Evolutionary conservation across 805 yeast species (phyloP).

Genomic region (Saturnispora sanitii): DNA sequence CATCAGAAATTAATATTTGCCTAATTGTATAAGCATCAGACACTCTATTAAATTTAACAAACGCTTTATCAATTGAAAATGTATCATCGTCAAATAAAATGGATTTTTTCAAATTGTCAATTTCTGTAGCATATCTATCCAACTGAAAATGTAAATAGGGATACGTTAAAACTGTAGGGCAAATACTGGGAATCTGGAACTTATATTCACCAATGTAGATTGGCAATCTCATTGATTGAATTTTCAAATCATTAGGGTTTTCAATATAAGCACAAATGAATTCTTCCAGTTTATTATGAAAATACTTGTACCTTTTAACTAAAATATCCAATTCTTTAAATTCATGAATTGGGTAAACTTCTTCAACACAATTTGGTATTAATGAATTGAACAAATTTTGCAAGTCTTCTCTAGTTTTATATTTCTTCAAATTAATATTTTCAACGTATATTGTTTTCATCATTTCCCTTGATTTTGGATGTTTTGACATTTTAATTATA

Average conservation of each 20-base stretch:
- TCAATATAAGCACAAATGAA: constrained; percentile 31
- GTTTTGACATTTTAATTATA: constrained; percentile 34
- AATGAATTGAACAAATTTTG: constrained; percentile 24
- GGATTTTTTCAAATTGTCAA: constrained; percentile 10
- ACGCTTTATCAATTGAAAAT: constrained; percentile 33
- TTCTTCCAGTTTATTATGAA: constrained; percentile 31
- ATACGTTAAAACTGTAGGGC: constrained; percentile 15
- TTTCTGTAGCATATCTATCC: constrained; percentile 6
- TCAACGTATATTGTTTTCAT: background rate
- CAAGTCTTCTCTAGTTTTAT: constrained; percentile 17
- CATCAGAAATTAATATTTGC: constrained; percentile 41
- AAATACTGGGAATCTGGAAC: constrained; percentile 16
- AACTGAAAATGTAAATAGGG: constrained; percentile 13
- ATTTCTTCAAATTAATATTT: background rate
- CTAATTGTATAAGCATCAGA: constrained; percentile 53
- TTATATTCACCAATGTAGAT: constrained; percentile 9
- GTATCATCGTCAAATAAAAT: constrained; percentile 3
- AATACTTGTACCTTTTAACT: constrained; percentile 23
- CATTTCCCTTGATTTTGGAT: constrained; percentile 16
- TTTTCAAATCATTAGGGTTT: constrained; percentile 10
- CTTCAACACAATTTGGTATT: constrained; percentile 45
- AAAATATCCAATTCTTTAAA: constrained; percentile 29
- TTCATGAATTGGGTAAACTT: constrained; percentile 51
- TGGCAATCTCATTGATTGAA: constrained; percentile 2
- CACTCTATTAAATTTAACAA: constrained; percentile 52